Percentiles rank a stretch among this genome's conserved stretches.
These are phyloP conservation scores for Erodium chrysanthum DNA, from an alignment of 441 rosid species.

Conservation along the genomic window DNA sequence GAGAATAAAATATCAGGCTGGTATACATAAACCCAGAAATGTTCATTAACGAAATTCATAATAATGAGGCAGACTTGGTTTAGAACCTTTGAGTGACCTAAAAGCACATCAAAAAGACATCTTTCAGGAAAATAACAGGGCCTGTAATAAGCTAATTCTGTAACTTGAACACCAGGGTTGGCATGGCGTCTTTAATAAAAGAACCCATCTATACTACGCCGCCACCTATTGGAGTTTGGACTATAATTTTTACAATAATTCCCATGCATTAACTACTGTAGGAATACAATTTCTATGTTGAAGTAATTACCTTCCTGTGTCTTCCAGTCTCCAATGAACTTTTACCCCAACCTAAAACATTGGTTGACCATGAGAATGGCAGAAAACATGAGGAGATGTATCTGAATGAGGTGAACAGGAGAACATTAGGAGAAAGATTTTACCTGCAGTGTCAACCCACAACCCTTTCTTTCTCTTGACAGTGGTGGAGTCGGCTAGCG, in stretches of 20 bases:
- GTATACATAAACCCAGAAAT: not conserved
- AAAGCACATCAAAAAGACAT: not conserved
- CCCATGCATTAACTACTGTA: not conserved
- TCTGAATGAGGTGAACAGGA: not conserved
- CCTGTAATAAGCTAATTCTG: not conserved
- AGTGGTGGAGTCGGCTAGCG: slow-evolving; percentile 25
- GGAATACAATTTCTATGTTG: not conserved
- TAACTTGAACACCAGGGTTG: not conserved
- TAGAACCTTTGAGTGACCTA: not conserved
- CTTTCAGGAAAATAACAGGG: not conserved
- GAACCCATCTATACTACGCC: not conserved
- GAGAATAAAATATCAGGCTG: not conserved
- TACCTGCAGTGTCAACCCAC: slow-evolving; percentile 29
- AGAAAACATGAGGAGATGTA: slow-evolving; percentile 9
- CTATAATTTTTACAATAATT: not conserved
- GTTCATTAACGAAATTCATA: not conserved
- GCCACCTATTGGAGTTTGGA: not conserved
- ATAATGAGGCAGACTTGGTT: not conserved
- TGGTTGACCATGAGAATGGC: slow-evolving; percentile 10
- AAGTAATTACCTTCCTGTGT: slow-evolving; percentile 30
- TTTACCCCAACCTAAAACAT: slow-evolving; percentile 25
- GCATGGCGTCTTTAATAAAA: no score
- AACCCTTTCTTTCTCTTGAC: slow-evolving; percentile 23
- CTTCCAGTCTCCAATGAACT: slow-evolving; percentile 28
- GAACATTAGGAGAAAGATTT: slow-evolving; percentile 2